Conservation (phyloP, 2,329 filamentous ascomycete species). For the Pezicula neosporulosa region DNA sequence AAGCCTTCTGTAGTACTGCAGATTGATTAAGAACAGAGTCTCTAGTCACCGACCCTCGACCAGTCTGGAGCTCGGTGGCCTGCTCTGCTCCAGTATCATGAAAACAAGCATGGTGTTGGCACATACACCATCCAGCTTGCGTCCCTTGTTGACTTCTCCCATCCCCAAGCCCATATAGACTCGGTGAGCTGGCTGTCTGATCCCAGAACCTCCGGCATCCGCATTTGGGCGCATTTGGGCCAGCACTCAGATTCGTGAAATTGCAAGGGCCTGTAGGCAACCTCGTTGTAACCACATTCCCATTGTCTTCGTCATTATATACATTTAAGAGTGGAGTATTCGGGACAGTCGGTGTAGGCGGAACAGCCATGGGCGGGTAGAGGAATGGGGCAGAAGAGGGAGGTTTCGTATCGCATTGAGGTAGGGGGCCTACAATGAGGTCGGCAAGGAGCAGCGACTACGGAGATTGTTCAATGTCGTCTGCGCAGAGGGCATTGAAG, state of each 20-base stretch:
- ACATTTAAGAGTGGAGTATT: slow-evolving; percentile 26
- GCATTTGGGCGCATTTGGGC: slow-evolving; percentile 40
- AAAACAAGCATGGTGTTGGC: slow-evolving; percentile 55
- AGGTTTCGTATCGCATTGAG: slow-evolving; percentile 20
- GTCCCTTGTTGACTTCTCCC: slow-evolving; percentile 1
- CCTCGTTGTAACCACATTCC: slow-evolving; percentile 10
- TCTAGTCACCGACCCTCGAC: slow-evolving; percentile 7
- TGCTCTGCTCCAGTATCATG: slow-evolving; percentile 30
- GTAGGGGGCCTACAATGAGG: slow-evolving; percentile 1
- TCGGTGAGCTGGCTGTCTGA: slow-evolving; percentile 26
- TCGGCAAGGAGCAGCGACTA: slow-evolving; percentile 16
- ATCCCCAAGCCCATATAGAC: neutral
- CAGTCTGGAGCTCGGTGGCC: slow-evolving; percentile 4
- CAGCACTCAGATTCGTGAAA: slow-evolving; percentile 41
- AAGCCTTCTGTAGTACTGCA: neutral
- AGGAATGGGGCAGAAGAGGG: slow-evolving; percentile 7
- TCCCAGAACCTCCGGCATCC: slow-evolving; percentile 51
- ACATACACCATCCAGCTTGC: slow-evolving; percentile 38
- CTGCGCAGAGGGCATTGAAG: slow-evolving; percentile 5
- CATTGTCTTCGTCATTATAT: slow-evolving; percentile 14
- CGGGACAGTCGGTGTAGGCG: slow-evolving; percentile 13
- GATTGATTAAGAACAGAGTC: neutral
- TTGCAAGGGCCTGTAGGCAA: slow-evolving; percentile 48
- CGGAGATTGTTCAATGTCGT: slow-evolving; percentile 1
- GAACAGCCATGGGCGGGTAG: slow-evolving; percentile 24